phyloP scores from a whole-genome alignment of 192 early-diverging fungal genomes.

The Gonapodya prolifera region DNA sequence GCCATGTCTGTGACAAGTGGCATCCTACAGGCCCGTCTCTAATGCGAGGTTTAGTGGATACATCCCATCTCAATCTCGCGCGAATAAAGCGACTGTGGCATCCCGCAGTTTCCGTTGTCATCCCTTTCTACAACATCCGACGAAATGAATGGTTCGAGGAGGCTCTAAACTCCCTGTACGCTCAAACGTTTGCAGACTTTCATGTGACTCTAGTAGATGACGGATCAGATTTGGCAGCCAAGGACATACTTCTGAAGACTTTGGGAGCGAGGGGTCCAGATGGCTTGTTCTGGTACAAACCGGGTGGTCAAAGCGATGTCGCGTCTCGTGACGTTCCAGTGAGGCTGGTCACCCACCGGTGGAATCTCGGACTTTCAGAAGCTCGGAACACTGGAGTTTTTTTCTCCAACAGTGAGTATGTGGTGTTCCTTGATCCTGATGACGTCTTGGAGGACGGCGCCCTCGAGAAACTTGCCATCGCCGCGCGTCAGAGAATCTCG shows the following conservation, averaged over 20 bases:
- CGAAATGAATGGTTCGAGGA: constrained; percentile 14
- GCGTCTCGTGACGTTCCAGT: constrained; percentile 7
- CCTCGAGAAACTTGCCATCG: constrained; percentile 7
- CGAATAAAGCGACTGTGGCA: constrained; percentile 13
- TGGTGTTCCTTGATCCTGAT: constrained; percentile 24
- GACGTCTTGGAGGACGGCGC: constrained; percentile 1
- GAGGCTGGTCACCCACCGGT: constrained; percentile 11
- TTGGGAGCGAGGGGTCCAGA: not conserved
- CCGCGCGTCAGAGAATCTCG: constrained; percentile 17
- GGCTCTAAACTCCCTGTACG: constrained; percentile 9
- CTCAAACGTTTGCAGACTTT: constrained; percentile 18
- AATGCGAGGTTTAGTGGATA: not conserved
- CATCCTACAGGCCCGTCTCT: too few species aligned
- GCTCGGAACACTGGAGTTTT: constrained; percentile 21
- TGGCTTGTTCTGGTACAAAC: not conserved
- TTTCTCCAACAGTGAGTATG: constrained; percentile 5
- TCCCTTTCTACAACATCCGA: constrained; percentile 21
- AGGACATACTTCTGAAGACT: not conserved
- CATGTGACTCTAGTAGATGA: constrained; percentile 23
- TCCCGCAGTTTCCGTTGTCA: constrained; percentile 16
- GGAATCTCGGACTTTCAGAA: constrained; percentile 19
- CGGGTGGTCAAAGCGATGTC: not conserved
- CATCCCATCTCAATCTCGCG: not conserved
- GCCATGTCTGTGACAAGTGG: too few species aligned
- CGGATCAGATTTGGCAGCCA: constrained; percentile 7